A percentile compares a stretch with the other conserved stretches of the same genome.
phyloP scores from a whole-genome alignment of 805 yeast genomes.

The Cyberlindnera xishuangbannaensis region DNA sequence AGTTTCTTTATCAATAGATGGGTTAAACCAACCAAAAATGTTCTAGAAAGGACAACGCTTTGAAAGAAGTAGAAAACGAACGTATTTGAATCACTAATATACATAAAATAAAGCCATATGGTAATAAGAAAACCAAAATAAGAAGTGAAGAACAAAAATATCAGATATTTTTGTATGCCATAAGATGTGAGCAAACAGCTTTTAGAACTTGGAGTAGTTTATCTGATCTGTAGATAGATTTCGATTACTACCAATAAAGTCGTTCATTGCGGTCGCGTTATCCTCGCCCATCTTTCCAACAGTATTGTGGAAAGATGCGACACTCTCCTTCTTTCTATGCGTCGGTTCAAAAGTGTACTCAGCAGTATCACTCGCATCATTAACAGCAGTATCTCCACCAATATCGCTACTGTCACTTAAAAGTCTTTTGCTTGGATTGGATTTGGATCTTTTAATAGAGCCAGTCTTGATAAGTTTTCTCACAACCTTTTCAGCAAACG shows the following conservation, averaged over 20 bases:
- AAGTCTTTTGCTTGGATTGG: constrained; percentile 12
- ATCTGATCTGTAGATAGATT: constrained; percentile 1
- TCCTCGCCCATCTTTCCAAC: constrained; percentile 7
- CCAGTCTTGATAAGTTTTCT: constrained; percentile 35
- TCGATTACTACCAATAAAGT: constrained; percentile 16
- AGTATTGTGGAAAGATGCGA: constrained; percentile 18
- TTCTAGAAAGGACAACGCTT: too few relatives aligned
- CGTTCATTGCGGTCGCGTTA: constrained; percentile 17
- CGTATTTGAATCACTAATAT: background rate
- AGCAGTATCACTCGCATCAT: constrained; percentile 1
- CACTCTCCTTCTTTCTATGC: constrained; percentile 16
- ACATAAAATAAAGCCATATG: background rate
- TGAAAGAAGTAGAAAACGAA: too few relatives aligned
- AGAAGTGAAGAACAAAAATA: background rate
- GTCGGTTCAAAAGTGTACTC: constrained; percentile 9
- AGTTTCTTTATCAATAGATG: too few relatives aligned
- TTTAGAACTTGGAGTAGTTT: constrained; percentile 11
- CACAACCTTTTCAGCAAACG: constrained; percentile 39
- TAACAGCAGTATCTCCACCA: constrained; percentile 1
- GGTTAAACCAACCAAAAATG: too few relatives aligned
- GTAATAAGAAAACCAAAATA: background rate
- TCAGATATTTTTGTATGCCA: too few relatives aligned
- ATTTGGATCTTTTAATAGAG: constrained; percentile 17
- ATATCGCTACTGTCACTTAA: constrained; percentile 8
- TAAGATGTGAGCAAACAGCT: too few relatives aligned